Conservation (phyloP, 2,329 filamentous ascomycete species). For the Scorias spongiosa region DNA sequence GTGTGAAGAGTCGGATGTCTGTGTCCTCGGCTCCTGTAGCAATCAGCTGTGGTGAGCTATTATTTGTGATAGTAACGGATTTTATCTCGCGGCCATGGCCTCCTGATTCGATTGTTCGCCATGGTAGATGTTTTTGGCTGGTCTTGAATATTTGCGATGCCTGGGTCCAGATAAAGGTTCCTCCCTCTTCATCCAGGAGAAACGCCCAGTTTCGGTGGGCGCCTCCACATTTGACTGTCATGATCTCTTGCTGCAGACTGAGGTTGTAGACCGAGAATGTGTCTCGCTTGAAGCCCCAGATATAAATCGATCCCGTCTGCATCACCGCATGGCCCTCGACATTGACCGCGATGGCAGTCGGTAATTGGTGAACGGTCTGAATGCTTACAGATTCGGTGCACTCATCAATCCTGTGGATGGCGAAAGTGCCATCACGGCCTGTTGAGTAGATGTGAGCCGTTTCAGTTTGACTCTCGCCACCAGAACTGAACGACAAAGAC, state of each 20-base stretch:
- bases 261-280: slow-evolving; percentile 74
- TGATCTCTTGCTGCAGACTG: slow-evolving; percentile 51
- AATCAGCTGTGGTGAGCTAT: slow-evolving; percentile 26
- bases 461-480: neutral
- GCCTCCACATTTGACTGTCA: slow-evolving; percentile 67
- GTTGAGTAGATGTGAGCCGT: slow-evolving; percentile 48
- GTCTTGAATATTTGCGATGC: slow-evolving; percentile 24
- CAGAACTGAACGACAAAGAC: slow-evolving; percentile 33
- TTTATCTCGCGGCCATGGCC: slow-evolving; percentile 82
- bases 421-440: slow-evolving; percentile 61
- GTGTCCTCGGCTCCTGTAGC: slow-evolving; percentile 61
- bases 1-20: slow-evolving; percentile 57
- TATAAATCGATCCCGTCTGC: slow-evolving; percentile 40
- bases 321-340: slow-evolving; percentile 57
- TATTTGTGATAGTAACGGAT: slow-evolving; percentile 34
- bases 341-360: slow-evolving; percentile 57
- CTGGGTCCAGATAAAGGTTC: slow-evolving; percentile 61
- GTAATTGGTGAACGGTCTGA: slow-evolving; percentile 49
- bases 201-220: slow-evolving; percentile 65
- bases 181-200: slow-evolving; percentile 22
- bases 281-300: slow-evolving; percentile 70
- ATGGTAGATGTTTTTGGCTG: slow-evolving; percentile 6
- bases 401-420: slow-evolving; percentile 39
- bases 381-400: slow-evolving; percentile 22
- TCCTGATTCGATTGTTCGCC: slow-evolving; percentile 44